phyloP scores from a whole-genome alignment of 495 filamentous ascomycete genomes.

The Xylaria acuta region DNA sequence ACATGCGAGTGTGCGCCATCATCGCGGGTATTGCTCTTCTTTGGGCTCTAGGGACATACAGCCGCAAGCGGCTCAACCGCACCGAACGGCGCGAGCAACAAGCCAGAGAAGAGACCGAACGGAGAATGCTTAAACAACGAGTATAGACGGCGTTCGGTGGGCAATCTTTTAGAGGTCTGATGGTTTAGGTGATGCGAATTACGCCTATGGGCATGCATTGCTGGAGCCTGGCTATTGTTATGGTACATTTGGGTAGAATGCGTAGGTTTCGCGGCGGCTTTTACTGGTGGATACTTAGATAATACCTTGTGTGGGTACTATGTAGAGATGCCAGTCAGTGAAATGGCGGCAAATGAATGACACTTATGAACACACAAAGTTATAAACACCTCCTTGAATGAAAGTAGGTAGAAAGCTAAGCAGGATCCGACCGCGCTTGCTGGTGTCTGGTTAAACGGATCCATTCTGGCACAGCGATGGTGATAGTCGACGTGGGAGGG shows the following conservation, averaged over 20 bases:
- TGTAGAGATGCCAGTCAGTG: neutral
- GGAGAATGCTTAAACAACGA: conserved; percentile 2
- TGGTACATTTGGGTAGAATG: neutral
- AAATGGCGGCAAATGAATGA: neutral
- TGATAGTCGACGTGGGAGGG: neutral
- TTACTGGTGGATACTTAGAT: neutral
- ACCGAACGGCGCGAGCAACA: conserved; percentile 35
- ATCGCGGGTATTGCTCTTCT: conserved; percentile 43
- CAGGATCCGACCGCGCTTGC: neutral
- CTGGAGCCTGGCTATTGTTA: neutral
- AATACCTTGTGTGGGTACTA: neutral
- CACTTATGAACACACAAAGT: neutral
- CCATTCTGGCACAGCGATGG: no score
- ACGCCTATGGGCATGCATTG: neutral
- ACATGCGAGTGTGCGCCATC: conserved; percentile 48
- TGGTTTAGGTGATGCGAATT: neutral
- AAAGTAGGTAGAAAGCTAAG: neutral
- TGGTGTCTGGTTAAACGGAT: neutral
- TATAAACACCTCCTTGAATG: neutral
- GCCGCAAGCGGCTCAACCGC: conserved; percentile 33
- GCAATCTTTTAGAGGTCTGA: neutral
- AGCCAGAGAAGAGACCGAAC: conserved; percentile 27
- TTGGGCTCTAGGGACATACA: conserved; percentile 39
- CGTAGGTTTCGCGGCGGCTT: neutral
- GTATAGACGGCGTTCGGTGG: neutral